Evolutionary conservation across 805 yeast species (phyloP).

Genomic region (Saccharomycopsis amapae): DNA sequence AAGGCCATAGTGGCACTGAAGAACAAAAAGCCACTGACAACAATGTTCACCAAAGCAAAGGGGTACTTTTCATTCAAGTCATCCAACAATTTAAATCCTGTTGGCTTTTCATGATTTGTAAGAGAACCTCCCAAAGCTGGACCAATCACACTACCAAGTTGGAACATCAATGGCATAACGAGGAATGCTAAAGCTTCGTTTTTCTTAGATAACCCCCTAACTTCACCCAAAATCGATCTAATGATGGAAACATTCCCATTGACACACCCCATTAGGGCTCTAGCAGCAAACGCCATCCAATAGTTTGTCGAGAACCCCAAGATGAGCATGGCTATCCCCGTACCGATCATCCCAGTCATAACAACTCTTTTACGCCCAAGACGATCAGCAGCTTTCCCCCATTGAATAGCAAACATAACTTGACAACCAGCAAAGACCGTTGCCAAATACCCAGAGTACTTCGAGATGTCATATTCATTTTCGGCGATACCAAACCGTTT

Average conservation of each 20-base stretch:
- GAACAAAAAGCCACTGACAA: constrained; percentile 34
- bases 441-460: constrained; percentile 55
- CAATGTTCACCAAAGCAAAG: constrained; percentile 47
- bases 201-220: constrained; percentile 35
- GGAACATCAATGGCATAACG: constrained; percentile 54
- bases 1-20: constrained; percentile 34
- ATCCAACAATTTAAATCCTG: no score
- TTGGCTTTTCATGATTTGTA: no score
- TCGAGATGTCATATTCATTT: constrained; percentile 46
- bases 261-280: constrained; percentile 47
- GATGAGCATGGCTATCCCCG: constrained; percentile 38
- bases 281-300: constrained; percentile 45
- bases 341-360: constrained; percentile 45
- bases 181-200: constrained; percentile 61
- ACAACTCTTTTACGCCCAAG: constrained; percentile 52
- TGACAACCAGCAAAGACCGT: constrained; percentile 59
- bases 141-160: constrained; percentile 53
- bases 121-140: no score
- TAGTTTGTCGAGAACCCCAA: constrained; percentile 50
- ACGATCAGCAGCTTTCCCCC: constrained; percentile 51
- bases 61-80: constrained; percentile 36
- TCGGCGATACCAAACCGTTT: constrained; percentile 47
- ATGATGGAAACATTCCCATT: constrained; percentile 64
- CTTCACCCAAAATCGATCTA: constrained; percentile 54
- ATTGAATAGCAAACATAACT: constrained; percentile 47